A percentile compares a stretch with the other conserved stretches of the same genome.
These are phyloP conservation scores for Salix purpurea DNA, from an alignment of 345 rosid species.

Conservation along the genomic window DNA sequence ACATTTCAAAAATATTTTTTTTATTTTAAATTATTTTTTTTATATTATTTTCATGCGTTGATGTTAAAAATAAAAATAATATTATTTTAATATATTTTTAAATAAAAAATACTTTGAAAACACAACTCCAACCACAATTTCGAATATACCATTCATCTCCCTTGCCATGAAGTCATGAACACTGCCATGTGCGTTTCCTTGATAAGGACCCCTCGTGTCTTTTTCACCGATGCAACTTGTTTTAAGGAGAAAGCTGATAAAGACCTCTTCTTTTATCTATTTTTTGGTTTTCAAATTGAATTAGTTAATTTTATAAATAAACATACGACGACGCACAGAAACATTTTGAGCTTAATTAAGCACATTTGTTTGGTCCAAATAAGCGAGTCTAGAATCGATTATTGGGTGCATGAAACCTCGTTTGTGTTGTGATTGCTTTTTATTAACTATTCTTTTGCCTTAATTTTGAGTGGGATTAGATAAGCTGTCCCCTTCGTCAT, in stretches of 20 bases:
- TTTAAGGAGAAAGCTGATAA: not conserved
- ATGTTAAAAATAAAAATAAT: no score
- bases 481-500: constrained; percentile 20
- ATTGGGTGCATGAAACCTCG: not conserved
- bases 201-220: not conserved
- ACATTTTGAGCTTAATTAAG: no score
- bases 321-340: not conserved
- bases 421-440: not conserved
- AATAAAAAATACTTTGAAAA: no score
- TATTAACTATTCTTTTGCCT: not conserved
- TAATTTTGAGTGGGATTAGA: constrained; percentile 11
- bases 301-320: not conserved
- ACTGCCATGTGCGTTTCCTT: constrained; percentile 7
- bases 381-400: not conserved
- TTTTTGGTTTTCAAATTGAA: not conserved
- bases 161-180: not conserved
- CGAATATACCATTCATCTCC: not conserved
- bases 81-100: no score
- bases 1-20: no score
- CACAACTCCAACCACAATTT: no score
- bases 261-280: not conserved
- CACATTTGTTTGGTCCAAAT: no score
- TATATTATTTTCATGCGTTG: no score
- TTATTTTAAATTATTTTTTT: no score
- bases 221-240: not conserved